phyloP scores from a whole-genome alignment of 495 filamentous ascomycete genomes.

The Podospora pseudoanserina region DNA sequence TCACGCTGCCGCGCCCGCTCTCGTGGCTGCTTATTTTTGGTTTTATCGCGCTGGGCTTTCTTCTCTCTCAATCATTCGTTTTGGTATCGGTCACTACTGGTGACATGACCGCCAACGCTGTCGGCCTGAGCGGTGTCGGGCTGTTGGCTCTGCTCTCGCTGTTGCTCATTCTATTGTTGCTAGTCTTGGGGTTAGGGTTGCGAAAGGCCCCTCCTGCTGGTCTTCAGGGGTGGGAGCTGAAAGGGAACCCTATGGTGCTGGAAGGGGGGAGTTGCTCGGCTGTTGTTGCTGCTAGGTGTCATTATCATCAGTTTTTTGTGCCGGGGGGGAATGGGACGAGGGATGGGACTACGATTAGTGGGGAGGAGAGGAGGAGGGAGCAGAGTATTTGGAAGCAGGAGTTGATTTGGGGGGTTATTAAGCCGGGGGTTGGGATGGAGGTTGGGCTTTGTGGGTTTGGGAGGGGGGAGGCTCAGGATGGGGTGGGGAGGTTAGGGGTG shows the following conservation, averaged over 20 bases:
- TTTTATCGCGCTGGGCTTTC: conserved; percentile 38
- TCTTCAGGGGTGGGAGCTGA: conserved; percentile 28
- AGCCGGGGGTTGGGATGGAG: conserved; percentile 30
- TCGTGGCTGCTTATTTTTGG: conserved; percentile 36
- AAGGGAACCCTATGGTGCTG: conserved; percentile 42
- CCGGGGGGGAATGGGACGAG: conserved; percentile 10
- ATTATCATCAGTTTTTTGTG: conserved; percentile 16
- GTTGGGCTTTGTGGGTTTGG: conserved; percentile 41
- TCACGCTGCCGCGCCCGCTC: conserved; percentile 39
- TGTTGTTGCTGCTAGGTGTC: conserved; percentile 42
- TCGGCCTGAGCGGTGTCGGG: conserved; percentile 36
- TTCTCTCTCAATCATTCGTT: conserved; percentile 37
- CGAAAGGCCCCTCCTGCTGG: conserved; percentile 30
- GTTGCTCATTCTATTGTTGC: conserved; percentile 29
- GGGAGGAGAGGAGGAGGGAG: conserved; percentile 15
- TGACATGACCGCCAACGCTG: conserved; percentile 10
- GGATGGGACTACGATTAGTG: conserved; percentile 2
- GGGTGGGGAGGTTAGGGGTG: conserved; percentile 29
- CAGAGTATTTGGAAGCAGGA: conserved; percentile 25
- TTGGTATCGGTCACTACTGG: conserved; percentile 17
- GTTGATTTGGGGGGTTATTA: conserved; percentile 42
- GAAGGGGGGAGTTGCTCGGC: conserved; percentile 40
- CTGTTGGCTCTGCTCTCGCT: conserved; percentile 35
- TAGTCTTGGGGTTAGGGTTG: conserved; percentile 32
- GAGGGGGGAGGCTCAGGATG: conserved; percentile 9